These are phyloP conservation scores for Pseudoperonospora humuli DNA, from an alignment of 352 stramenopile genomes.

Conservation along the genomic window DNA sequence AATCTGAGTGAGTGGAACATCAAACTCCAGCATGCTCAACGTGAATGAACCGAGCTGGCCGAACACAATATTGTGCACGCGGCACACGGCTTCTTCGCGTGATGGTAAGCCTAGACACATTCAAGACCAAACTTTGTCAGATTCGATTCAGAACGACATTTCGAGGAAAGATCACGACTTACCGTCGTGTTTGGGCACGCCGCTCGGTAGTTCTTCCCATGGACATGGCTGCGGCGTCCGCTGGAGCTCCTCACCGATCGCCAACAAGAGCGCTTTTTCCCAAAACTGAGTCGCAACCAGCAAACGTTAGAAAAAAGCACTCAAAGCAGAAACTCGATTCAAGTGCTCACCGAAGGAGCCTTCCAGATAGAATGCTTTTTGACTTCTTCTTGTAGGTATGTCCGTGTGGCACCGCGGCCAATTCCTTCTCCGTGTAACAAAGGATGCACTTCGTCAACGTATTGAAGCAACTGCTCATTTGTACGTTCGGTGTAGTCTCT, in stretches of 20 bases:
- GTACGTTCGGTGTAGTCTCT: constrained; percentile 23
- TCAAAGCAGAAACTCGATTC: background rate
- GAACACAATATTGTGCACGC: constrained; percentile 86
- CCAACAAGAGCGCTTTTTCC: constrained; percentile 78
- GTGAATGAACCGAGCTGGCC: constrained; percentile 80
- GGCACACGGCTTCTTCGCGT: constrained; percentile 72
- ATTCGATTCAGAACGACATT: background rate
- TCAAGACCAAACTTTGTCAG: constrained; percentile 4
- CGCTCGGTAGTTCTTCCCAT: constrained; percentile 72
- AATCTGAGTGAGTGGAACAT: constrained; percentile 69
- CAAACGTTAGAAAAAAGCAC: background rate
- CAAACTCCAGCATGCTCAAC: constrained; percentile 84
- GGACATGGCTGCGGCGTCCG: constrained; percentile 62
- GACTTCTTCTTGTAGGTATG: constrained; percentile 76
- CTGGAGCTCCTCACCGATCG: constrained; percentile 77
- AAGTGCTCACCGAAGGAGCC: constrained; percentile 43
- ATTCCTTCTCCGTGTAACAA: constrained; percentile 29
- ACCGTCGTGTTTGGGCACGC: constrained; percentile 41
- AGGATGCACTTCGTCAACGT: constrained; percentile 23
- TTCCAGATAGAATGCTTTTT: constrained; percentile 84
- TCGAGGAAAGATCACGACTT: constrained; percentile 1
- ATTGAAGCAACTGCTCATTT: constrained; percentile 30
- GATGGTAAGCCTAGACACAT: constrained; percentile 34
- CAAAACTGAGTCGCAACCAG: constrained; percentile 40
- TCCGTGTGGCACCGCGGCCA: constrained; percentile 44